Conservation (phyloP, 2,329 filamentous ascomycete species). For the Neurospora crassa region DNA sequence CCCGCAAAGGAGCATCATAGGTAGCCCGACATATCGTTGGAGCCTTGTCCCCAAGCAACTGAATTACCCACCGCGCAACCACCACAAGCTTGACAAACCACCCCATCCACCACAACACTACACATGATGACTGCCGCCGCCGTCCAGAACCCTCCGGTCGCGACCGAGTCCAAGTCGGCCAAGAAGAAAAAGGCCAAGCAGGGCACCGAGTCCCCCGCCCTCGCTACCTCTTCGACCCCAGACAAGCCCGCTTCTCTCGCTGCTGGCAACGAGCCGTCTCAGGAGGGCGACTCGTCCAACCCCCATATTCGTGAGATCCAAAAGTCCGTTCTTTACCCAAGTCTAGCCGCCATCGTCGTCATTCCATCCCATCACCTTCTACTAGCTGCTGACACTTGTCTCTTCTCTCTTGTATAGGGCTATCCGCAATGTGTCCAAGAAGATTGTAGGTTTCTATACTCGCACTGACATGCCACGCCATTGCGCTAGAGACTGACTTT, state of each 20-base stretch:
- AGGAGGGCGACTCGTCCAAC: constrained; percentile 58
- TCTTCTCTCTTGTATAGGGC: constrained; percentile 43
- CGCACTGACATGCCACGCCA: not conserved
- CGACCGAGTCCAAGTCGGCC: constrained; percentile 54
- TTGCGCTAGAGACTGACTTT: constrained; percentile 6
- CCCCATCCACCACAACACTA: not conserved
- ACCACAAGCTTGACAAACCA: not conserved
- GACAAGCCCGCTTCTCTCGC: constrained; percentile 40
- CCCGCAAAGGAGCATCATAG: not conserved
- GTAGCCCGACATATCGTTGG: not conserved
- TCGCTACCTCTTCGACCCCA: constrained; percentile 36
- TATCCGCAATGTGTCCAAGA: constrained; percentile 89
- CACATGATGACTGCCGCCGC: constrained; percentile 52
- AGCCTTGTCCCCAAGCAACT: not conserved
- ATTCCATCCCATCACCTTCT: not conserved
- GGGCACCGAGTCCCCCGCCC: constrained; percentile 46
- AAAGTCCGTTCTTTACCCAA: constrained; percentile 51
- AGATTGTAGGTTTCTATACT: constrained; percentile 57
- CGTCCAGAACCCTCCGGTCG: constrained; percentile 52
- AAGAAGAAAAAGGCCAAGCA: constrained; percentile 60
- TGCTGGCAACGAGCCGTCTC: constrained; percentile 36
- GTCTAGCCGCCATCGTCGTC: not conserved
- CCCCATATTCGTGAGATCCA: constrained; percentile 79
- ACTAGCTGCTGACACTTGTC: constrained; percentile 3
- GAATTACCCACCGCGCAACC: not conserved